These are phyloP conservation scores for Conringia planisiliqua DNA, from an alignment of 345 rosid genomes.

Conservation along the genomic window DNA sequence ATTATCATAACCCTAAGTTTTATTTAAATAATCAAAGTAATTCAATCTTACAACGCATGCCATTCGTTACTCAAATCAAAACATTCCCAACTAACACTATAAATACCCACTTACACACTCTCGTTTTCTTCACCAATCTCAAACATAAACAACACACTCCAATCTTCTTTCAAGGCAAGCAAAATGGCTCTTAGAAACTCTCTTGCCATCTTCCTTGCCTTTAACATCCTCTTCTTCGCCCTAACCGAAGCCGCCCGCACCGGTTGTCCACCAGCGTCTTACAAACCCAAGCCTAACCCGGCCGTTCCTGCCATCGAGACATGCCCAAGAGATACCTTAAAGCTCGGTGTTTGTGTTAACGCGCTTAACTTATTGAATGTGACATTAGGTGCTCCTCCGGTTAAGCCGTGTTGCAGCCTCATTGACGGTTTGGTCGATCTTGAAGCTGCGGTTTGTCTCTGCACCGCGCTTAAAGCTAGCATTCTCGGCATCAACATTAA, in stretches of 20 bases:
- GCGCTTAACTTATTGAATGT: conserved; percentile 38
- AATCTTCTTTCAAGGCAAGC: conserved; percentile 1
- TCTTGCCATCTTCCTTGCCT: conserved; percentile 44
- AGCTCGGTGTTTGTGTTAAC: conserved; percentile 41
- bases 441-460: conserved; percentile 60
- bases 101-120: conserved; percentile 7
- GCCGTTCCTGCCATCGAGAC: neutral
- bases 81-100: neutral
- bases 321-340: conserved; percentile 42
- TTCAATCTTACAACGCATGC: neutral
- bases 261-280: conserved; percentile 33
- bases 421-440: conserved; percentile 41
- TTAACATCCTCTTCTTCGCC: conserved; percentile 50
- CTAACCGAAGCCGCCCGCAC: conserved; percentile 43
- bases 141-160: neutral
- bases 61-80: neutral
- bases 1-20: neutral
- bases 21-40: neutral
- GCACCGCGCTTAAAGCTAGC: conserved; percentile 47
- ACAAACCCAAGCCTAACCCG: conserved; percentile 30
- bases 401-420: conserved; percentile 40
- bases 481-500: conserved; percentile 46
- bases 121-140: conserved; percentile 13
- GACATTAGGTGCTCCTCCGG: conserved; percentile 42
- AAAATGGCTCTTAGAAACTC: conserved; percentile 51